Evolutionary conservation across 169 alveolate genomes (phyloP), one percentile per base, ranked within the genome.

Genomic region (Besnoitia besnoiti): DNA sequence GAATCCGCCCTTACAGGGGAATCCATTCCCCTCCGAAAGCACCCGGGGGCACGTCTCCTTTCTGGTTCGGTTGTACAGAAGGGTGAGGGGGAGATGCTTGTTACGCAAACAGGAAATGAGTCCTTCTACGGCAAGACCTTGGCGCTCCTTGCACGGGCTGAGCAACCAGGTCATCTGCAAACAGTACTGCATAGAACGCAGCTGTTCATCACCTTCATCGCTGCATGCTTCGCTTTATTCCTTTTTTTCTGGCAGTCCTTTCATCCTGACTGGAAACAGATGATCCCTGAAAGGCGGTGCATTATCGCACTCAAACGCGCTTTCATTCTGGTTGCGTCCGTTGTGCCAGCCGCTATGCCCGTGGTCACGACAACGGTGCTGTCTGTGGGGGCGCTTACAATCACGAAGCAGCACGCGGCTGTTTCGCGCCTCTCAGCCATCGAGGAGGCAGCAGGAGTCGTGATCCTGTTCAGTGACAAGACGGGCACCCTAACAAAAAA

Each of bases 401-500:
- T 97, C 94, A 96, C 97, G 93, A 90, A 91, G 39, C 94, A 96
- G 55, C 94, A 97, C 73, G 98, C 98, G 42, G 96, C 96, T 77
- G 97, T 97, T 42, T 94, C 97, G 67, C 93, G 95, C 62, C 93
- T 97, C 39, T 95, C 95, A 21, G 96, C 98, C 80, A 96, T 96
- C 84, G 97, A 97, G 94, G 97, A 97, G 59, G 95, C 96, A 8
- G 98, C 97, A 37, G 96, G 98, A 27, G 96, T 96, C 30, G 96
- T 96, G 89, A 93, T 95, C n/a, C 95, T 98, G 85, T 97, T 98
- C 91, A 95, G 98, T 62, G 99, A 98, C 93, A 98, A 97, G 95
- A 97, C 99, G 59, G 99, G 99, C n/a, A 97, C 99, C 14, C 96
- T 98, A 59, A 97, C 99, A 40, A 94, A 95, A 91, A 98, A 98